phyloP scores from a whole-genome alignment of 345 rosid genomes.

The Cochlearia excelsa region DNA sequence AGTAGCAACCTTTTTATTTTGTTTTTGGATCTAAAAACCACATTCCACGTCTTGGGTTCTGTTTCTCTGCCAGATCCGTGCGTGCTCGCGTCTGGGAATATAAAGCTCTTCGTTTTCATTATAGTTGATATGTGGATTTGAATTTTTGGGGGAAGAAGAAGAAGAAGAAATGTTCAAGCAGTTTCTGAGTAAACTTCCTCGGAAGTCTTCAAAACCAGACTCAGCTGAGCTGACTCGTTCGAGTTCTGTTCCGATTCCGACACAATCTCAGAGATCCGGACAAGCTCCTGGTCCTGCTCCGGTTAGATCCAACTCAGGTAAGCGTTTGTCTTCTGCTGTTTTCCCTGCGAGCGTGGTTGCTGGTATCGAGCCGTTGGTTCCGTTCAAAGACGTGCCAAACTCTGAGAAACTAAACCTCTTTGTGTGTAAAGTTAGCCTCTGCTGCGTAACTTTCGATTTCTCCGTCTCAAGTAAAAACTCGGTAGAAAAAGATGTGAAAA shows the following conservation, averaged over 20 bases:
- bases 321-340: constrained; percentile 68
- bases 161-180: constrained; percentile 56
- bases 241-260: constrained; percentile 37
- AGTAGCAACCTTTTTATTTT: constrained; percentile 12
- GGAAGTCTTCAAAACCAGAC: constrained; percentile 58
- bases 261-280: constrained; percentile 40
- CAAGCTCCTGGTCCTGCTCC: constrained; percentile 34
- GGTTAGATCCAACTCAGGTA: constrained; percentile 43
- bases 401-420: constrained; percentile 75
- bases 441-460: constrained; percentile 84
- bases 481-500: constrained; percentile 70
- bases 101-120: constrained; percentile 29
- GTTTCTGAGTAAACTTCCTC: constrained; percentile 63
- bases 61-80: constrained; percentile 37
- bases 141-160: constrained; percentile 11
- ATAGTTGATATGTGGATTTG: constrained; percentile 24
- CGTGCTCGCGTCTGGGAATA: constrained; percentile 4
- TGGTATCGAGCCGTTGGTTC: constrained; percentile 78
- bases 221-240: constrained; percentile 44
- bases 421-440: constrained; percentile 78
- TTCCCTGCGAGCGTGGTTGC: constrained; percentile 74
- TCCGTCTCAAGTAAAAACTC: constrained; percentile 63
- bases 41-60: constrained; percentile 15
- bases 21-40: constrained; percentile 15
- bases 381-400: constrained; percentile 72